Evolutionary conservation across 176 grass and related monocot species (phyloP), one percentile per base, ranked within the genome.

Genomic region (Juncus effusus): DNA sequence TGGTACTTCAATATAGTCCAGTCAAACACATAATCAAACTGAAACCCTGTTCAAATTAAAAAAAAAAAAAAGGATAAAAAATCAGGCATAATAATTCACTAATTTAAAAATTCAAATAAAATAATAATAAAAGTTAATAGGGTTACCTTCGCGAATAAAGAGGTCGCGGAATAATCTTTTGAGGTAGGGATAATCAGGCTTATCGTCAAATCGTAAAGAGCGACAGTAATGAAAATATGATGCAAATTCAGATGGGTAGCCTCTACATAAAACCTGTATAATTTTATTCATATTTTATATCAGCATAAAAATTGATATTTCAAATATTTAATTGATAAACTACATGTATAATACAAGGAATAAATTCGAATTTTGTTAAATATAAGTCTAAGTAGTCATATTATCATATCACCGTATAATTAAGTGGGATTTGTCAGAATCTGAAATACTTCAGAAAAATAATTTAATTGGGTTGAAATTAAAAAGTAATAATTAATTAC

Each of bases 1-100:
- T 96, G 91, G 65, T 90, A 90, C 82, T 90, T 96, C 51, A 96
- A 80, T 72, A 96, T 90, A 56, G 91, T 96, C 91, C 91, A 96
- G 63, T 96, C 91, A 13, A 90, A 96, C 59, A 96, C 84, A 78
- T 96, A 96, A 85, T 96, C 87, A 83, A 87, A 96, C 56, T 96
- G 91, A 79, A 96, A 96, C 54, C 91, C 91, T 96, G 56, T 72
- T 59, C 40, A 79, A 3, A 67, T 14, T 72, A 40, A 8, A 57
- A 3, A 66, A 40, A 8, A 57, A 3, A 66, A 57, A 12, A 57
- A 57, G 4, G 14, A 12, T 13, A 57, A 12, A 52, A 57, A 57
- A 57, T 13, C 7, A 57, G n/a, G 11, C 54, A 69, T 16, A 36
- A 55, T 42, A 6, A 69, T 7, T 74, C 28, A 9, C 19, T 53